Conservation (phyloP, 2,329 filamentous ascomycete genomes). For the Ramularia endophylla region DNA sequence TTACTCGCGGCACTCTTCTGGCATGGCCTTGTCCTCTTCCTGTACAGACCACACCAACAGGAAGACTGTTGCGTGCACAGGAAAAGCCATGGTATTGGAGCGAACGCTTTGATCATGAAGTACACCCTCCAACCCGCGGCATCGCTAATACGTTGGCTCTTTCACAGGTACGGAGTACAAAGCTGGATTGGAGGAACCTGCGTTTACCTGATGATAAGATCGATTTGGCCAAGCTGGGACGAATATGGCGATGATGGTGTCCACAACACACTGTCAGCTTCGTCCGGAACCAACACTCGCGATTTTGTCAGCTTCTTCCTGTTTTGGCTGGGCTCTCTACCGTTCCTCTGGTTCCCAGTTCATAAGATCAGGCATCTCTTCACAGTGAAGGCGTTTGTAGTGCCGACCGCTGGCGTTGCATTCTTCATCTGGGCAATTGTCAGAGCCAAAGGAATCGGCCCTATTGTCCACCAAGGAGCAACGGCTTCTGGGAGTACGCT, state of each 20-base stretch:
- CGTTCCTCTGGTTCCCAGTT: conserved; percentile 83
- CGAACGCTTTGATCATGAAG: too few species aligned
- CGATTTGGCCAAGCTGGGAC: conserved; percentile 64
- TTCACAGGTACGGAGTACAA: conserved; percentile 63
- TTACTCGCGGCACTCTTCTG: too few species aligned
- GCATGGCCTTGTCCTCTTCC: too few species aligned
- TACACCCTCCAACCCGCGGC: too few species aligned
- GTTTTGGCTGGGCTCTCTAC: conserved; percentile 75
- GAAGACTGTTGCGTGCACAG: too few species aligned
- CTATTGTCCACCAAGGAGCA: conserved; percentile 66
- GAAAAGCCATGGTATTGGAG: too few species aligned
- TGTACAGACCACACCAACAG: too few species aligned
- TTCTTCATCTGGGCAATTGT: conserved; percentile 86
- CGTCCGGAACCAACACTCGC: conserved; percentile 66
- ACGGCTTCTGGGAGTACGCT: conserved; percentile 60
- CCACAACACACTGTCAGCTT: conserved; percentile 59
- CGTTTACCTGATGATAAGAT: conserved; percentile 79
- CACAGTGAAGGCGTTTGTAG: conserved; percentile 81
- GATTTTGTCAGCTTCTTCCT: conserved; percentile 79
- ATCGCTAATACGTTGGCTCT: too few species aligned
- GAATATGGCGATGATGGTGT: conserved; percentile 39
- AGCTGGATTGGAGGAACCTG: conserved; percentile 75
- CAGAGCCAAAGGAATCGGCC: conserved; percentile 74
- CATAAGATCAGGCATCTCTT: conserved; percentile 89
- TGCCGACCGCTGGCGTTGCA: conserved; percentile 73